These are phyloP conservation scores for Jaminaea rosea DNA, from an alignment of 1,284 basidiomycete genomes.

Conservation along the genomic window DNA sequence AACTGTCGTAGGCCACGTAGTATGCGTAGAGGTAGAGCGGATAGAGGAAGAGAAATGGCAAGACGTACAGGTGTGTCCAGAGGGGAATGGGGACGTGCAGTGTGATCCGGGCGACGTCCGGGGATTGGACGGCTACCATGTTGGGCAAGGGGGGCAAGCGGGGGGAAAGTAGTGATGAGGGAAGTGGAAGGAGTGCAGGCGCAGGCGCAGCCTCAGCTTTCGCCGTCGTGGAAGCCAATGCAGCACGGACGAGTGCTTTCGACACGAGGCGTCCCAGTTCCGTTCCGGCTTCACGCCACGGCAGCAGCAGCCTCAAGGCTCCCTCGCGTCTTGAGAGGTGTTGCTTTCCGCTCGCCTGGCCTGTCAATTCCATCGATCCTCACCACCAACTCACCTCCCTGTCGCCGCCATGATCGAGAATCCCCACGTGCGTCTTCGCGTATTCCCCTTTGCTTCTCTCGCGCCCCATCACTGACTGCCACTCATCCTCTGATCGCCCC, in stretches of 20 bases:
- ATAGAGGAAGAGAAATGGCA: conserved; percentile 76
- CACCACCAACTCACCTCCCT: neutral
- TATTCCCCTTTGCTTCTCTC: neutral
- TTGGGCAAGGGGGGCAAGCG: conserved; percentile 19
- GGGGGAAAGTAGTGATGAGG: too few species aligned
- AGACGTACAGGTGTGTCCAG: conserved; percentile 68
- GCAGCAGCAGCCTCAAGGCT: too few species aligned
- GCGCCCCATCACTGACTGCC: neutral
- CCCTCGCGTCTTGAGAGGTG: too few species aligned
- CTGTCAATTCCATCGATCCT: too few species aligned
- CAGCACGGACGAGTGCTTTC: too few species aligned
- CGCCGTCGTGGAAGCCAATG: too few species aligned
- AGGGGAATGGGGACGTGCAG: conserved; percentile 72
- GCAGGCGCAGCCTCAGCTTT: too few species aligned
- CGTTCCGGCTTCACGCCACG: too few species aligned
- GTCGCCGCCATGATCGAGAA: neutral
- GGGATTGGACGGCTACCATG: conserved; percentile 64
- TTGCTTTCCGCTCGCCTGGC: too few species aligned
- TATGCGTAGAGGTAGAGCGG: conserved; percentile 82
- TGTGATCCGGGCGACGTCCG: conserved; percentile 72
- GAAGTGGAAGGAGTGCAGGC: too few species aligned
- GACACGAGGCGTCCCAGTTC: too few species aligned
- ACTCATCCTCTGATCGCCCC: neutral
- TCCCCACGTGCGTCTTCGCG: neutral
- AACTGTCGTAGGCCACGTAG: conserved; percentile 79